Base-by-base conservation (phyloP, 768 basidiomycete species). In the Leccinum obscurum region DNA sequence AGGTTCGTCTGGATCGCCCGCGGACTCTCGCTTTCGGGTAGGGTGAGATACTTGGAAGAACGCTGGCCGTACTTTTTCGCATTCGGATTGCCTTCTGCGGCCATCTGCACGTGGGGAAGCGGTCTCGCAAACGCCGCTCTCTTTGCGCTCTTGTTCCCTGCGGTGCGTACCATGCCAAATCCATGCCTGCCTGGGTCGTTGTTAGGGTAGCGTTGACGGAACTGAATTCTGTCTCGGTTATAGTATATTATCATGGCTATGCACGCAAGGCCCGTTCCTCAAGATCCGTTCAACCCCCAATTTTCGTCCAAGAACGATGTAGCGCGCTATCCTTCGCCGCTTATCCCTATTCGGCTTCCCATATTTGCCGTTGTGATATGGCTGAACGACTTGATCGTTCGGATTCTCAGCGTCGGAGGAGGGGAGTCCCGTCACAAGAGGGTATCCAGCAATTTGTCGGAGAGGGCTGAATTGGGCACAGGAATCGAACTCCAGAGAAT, bases 1-100 rank as follows among this genome's bases (percentile, higher is more conserved):
- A 92, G 91, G 68, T 92, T 89, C 68, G 81, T 88, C 20, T 92
- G 90, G 90, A 84, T 89, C 51, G 83, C 90, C 9, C 84, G 87
- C 14, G 90, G 90, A 2, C 67, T 87, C 62, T 87, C 89, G 13
- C 77, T 93, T 13, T 81, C 90, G 2, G 76, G 82, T 14, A 78
- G 92, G 57, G 83, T 93, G 51, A 77, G 86, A 52, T 83, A 89
- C 69, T 77, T 94, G 20, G 93, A 95, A 75, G 91, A 93, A 73
- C 83, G 92, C 46, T 95, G 93, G 93, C 83, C 89, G 2, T 95
- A 95, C 75, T 92, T 87, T 69, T 81, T 93, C 60, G 89, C 89
- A 5, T 95, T 93, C 63, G 93, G 93, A 81, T 73, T 93, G 4
- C 90, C 92, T 28, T 80, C 88, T 4, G 85, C 92, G 1, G 81